Conservation (phyloP, 768 basidiomycete species). For the Phaffia tasmanica region DNA sequence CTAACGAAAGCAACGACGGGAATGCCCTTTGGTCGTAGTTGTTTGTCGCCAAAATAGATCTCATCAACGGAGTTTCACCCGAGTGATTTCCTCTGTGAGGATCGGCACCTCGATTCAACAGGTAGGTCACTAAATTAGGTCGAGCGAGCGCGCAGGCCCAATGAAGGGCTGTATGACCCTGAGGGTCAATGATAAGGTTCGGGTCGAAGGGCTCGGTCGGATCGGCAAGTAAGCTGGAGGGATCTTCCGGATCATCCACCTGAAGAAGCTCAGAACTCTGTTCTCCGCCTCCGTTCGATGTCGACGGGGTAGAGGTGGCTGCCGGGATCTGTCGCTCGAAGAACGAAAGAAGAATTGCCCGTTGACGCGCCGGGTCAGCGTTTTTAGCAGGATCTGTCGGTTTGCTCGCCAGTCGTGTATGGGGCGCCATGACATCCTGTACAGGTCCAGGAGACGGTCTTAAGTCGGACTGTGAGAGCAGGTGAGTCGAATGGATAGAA, state of each 20-base stretch:
- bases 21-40: slow-evolving; percentile 63
- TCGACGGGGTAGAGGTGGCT: slow-evolving; percentile 24
- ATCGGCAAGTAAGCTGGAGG: slow-evolving; percentile 12
- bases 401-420: slow-evolving; percentile 33
- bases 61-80: slow-evolving; percentile 88
- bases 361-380: slow-evolving; percentile 27
- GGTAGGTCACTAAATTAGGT: slow-evolving; percentile 52
- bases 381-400: slow-evolving; percentile 32
- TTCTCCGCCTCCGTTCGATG: not conserved
- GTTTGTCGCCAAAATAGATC: slow-evolving; percentile 79
- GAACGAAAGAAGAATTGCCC: slow-evolving; percentile 35
- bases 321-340: slow-evolving; percentile 29
- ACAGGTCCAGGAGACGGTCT: not conserved
- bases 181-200: slow-evolving; percentile 81
- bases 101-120: slow-evolving; percentile 72
- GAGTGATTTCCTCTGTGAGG: slow-evolving; percentile 80
- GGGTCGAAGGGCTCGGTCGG: slow-evolving; percentile 46
- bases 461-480: not conserved
- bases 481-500: too few relatives aligned
- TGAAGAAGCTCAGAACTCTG: not conserved
- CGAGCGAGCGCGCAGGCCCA: slow-evolving; percentile 79
- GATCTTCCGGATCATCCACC: slow-evolving; percentile 19
- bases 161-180: slow-evolving; percentile 88
- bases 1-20: slow-evolving; percentile 41
- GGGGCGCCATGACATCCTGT: slow-evolving; percentile 24